These are phyloP conservation scores for Pluteus cervinus DNA, from an alignment of 768 basidiomycete genomes.

Conservation along the genomic window DNA sequence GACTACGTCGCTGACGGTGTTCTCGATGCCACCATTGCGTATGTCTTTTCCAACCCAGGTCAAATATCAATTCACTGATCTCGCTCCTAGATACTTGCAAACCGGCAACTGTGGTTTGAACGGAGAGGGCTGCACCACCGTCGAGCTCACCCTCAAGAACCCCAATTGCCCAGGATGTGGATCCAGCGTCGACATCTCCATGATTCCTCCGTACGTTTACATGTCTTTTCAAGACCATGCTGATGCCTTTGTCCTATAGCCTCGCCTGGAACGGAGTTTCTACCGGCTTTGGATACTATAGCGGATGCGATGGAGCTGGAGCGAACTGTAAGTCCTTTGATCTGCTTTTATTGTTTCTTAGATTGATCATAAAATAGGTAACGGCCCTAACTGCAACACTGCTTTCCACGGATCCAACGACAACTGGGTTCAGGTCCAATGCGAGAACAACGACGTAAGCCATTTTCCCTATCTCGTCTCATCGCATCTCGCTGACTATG, in stretches of 20 bases:
- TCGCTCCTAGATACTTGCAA: slow-evolving; percentile 26
- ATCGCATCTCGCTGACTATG: background rate
- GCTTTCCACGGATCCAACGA: slow-evolving; percentile 32
- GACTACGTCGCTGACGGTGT: slow-evolving; percentile 21
- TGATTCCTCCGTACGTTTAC: slow-evolving; percentile 37
- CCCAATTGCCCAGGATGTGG: slow-evolving; percentile 22
- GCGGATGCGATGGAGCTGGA: slow-evolving; percentile 36
- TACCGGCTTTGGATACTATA: slow-evolving; percentile 31
- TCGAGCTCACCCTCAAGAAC: slow-evolving; percentile 31
- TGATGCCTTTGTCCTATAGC: too few relatives aligned
- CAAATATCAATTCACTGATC: too few relatives aligned
- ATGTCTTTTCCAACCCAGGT: too few relatives aligned
- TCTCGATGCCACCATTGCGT: slow-evolving; percentile 31
- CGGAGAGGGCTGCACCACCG: slow-evolving; percentile 30
- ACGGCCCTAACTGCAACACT: slow-evolving; percentile 22
- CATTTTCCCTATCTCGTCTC: background rate
- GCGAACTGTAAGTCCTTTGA: slow-evolving; percentile 29
- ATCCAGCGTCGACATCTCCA: slow-evolving; percentile 28
- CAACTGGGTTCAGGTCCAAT: slow-evolving; percentile 31
- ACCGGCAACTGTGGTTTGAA: slow-evolving; percentile 32
- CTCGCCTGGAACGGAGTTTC: too few relatives aligned
- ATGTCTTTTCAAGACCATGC: too few relatives aligned
- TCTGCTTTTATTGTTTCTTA: background rate
- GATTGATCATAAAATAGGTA: slow-evolving; percentile 20
- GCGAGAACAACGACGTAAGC: slow-evolving; percentile 29